phyloP scores from a whole-genome alignment of 345 rosid species.

The Lumnitzera littorea region DNA sequence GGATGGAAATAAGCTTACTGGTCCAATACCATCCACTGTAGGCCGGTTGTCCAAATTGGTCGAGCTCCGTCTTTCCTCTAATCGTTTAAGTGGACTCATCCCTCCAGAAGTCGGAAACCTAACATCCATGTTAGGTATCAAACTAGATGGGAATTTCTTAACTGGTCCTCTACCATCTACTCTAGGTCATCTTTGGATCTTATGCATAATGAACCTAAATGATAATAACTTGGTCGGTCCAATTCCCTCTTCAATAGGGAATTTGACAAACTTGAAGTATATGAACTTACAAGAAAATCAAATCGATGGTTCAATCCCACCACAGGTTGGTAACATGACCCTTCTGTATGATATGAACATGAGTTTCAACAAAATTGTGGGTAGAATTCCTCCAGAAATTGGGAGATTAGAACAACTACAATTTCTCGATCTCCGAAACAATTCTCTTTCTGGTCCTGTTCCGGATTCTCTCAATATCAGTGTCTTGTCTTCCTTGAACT shows the following conservation, averaged over 20 bases:
- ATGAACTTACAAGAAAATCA: background rate
- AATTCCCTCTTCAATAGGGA: conserved; percentile 6
- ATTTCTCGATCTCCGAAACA: conserved; percentile 4
- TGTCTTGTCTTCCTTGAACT: too few relatives aligned
- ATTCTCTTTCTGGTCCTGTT: background rate
- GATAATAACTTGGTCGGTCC: background rate
- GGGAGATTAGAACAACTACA: background rate
- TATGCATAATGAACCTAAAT: too few relatives aligned
- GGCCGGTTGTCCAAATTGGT: background rate
- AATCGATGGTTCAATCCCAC: background rate
- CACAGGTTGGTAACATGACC: conserved; percentile 6
- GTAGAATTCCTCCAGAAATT: conserved; percentile 3
- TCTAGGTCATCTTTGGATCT: too few relatives aligned
- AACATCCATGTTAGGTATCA: too few relatives aligned
- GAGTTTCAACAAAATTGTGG: background rate
- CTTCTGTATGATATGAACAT: background rate
- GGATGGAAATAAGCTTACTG: background rate
- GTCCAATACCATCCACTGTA: background rate
- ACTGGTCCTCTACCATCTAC: background rate
- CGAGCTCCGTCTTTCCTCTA: background rate
- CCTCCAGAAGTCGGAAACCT: conserved; percentile 2
- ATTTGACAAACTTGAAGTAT: background rate
- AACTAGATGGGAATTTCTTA: rapidly evolving
- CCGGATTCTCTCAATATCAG: too few relatives aligned
- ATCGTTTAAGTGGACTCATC: background rate